phyloP scores from a whole-genome alignment of 495 filamentous ascomycete genomes.

The Penicillium mononematosum region DNA sequence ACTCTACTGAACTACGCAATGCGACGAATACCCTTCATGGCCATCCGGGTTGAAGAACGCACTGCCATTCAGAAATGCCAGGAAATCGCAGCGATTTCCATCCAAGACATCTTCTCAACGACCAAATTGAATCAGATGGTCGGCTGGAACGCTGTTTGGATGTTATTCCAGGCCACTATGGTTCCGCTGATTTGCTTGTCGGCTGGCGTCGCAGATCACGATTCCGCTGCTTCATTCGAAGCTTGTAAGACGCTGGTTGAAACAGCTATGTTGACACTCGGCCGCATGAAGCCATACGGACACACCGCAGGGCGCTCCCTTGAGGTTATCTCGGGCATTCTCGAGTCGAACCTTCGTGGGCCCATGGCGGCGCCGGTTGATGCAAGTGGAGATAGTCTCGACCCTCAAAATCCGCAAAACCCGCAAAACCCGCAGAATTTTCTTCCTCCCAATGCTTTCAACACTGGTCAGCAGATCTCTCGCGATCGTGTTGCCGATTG shows the following conservation, averaged over 20 bases:
- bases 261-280: slow-evolving; percentile 60
- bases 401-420: not conserved
- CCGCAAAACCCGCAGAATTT: not conserved
- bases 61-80: slow-evolving; percentile 62
- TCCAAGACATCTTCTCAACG: slow-evolving; percentile 61
- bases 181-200: slow-evolving; percentile 66
- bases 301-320: slow-evolving; percentile 61
- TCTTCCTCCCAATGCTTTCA: not conserved
- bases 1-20: slow-evolving; percentile 64
- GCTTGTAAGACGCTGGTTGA: slow-evolving; percentile 52
- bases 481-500: slow-evolving; percentile 14
- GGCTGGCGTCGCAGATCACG: slow-evolving; percentile 38
- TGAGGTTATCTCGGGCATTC: slow-evolving; percentile 63
- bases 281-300: slow-evolving; percentile 62
- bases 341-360: slow-evolving; percentile 46
- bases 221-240: slow-evolving; percentile 46
- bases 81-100: slow-evolving; percentile 59
- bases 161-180: slow-evolving; percentile 72
- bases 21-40: slow-evolving; percentile 52
- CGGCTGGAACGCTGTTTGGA: slow-evolving; percentile 79
- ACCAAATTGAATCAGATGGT: slow-evolving; percentile 64
- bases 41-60: slow-evolving; percentile 57
- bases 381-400: not conserved
- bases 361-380: slow-evolving; percentile 11
- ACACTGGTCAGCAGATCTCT: slow-evolving; percentile 2